Conservation (phyloP, 2,329 filamentous ascomycete species). For the Xylaria digitata region DNA sequence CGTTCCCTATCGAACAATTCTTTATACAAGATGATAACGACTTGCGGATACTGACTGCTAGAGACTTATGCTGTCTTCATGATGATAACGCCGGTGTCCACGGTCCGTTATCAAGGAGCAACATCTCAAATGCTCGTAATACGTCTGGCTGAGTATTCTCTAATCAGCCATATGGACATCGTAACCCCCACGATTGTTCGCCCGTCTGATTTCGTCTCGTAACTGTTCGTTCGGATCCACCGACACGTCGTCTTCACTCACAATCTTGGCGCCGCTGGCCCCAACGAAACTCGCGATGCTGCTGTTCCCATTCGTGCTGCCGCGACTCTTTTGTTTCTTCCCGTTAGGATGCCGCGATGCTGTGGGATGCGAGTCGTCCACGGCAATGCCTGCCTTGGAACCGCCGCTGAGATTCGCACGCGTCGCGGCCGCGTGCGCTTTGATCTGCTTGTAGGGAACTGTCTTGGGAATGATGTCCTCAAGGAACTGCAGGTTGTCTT, state of each 20-base stretch:
- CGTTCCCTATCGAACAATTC: background rate
- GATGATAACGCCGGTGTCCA: background rate
- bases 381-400: conserved; percentile 41
- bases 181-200: conserved; percentile 54
- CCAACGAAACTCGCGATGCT: conserved; percentile 44
- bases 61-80: background rate
- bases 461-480: conserved; percentile 91
- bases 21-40: conserved; percentile 14
- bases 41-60: background rate
- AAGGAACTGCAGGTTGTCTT: conserved; percentile 95
- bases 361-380: conserved; percentile 27
- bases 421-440: conserved; percentile 67
- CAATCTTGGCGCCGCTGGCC: conserved; percentile 40
- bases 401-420: conserved; percentile 60
- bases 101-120: background rate
- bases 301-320: conserved; percentile 41
- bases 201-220: conserved; percentile 66
- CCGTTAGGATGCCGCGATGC: conserved; percentile 50
- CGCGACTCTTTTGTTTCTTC: conserved; percentile 54
- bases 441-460: conserved; percentile 81
- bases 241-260: conserved; percentile 47
- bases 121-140: background rate
- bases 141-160: conserved; percentile 23
- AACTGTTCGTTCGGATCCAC: conserved; percentile 64
- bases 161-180: conserved; percentile 72